Evolutionary conservation across 2,329 filamentous ascomycete genomes (phyloP).

Genomic region (Lasiodiplodia gonubiensis): DNA sequence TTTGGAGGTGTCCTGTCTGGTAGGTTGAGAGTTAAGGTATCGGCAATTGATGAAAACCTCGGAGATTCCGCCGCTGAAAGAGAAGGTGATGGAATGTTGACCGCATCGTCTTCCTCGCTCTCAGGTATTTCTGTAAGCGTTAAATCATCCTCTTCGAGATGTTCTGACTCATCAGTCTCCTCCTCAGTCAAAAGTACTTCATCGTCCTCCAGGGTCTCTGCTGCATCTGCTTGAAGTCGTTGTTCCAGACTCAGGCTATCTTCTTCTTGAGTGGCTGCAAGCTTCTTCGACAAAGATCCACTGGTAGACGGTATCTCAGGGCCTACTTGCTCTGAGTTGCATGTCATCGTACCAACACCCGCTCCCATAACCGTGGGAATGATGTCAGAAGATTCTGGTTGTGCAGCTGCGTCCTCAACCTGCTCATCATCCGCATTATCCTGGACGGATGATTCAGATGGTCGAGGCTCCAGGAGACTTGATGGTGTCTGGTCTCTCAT

Average conservation of each 20-base stretch:
- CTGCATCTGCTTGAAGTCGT: neutral
- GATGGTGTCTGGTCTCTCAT: neutral
- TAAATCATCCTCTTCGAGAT: conserved; percentile 1
- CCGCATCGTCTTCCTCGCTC: neutral
- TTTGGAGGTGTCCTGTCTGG: conserved; percentile 13
- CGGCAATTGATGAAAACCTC: conserved; percentile 24
- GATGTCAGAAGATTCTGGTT: no score
- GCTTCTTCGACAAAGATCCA: neutral
- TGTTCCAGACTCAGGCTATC: neutral
- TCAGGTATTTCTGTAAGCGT: conserved; percentile 14
- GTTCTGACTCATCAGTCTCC: conserved; percentile 11
- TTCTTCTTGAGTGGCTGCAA: neutral
- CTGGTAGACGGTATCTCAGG: no score
- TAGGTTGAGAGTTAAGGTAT: conserved; percentile 28
- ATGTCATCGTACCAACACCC: neutral
- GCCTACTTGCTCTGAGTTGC: neutral
- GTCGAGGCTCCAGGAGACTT: neutral
- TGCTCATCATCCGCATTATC: neutral
- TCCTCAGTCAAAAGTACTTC: conserved; percentile 5
- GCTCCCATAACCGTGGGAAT: neutral
- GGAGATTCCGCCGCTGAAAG: conserved; percentile 23
- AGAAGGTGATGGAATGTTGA: conserved; percentile 24
- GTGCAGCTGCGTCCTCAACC: neutral
- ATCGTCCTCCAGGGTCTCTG: neutral
- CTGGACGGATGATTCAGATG: neutral